phyloP scores from a whole-genome alignment of 2,329 filamentous ascomycete genomes.

The Laburnicola sp. region DNA sequence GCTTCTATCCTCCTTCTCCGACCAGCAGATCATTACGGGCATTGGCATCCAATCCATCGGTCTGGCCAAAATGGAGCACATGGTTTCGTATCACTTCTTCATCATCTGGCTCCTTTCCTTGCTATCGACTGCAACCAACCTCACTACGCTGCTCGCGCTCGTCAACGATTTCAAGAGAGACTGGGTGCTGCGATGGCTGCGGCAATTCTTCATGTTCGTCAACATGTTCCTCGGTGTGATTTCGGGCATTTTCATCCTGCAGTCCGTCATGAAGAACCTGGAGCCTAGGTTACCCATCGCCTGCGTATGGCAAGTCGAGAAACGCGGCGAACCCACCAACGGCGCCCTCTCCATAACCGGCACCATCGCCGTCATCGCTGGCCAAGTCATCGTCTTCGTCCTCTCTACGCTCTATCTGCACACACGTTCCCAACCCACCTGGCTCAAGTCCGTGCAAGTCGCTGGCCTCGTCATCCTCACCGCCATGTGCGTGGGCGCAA shows the following conservation, averaged over 20 bases:
- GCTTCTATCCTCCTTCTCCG: slow-evolving; percentile 66
- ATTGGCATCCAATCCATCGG: slow-evolving; percentile 69
- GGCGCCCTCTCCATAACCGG: slow-evolving; percentile 58
- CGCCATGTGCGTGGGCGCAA: slow-evolving; percentile 62
- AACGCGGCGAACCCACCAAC: slow-evolving; percentile 45
- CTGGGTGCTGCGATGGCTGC: slow-evolving; percentile 67
- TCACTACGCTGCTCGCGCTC: slow-evolving; percentile 65
- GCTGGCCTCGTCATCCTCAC: slow-evolving; percentile 55
- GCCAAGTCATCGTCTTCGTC: slow-evolving; percentile 61
- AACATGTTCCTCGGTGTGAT: slow-evolving; percentile 63
- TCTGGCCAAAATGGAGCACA: slow-evolving; percentile 60
- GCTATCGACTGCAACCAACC: slow-evolving; percentile 67
- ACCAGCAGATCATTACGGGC: slow-evolving; percentile 70
- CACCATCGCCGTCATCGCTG: slow-evolving; percentile 64
- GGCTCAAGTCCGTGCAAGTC: slow-evolving; percentile 59
- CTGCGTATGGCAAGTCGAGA: slow-evolving; percentile 60
- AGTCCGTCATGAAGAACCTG: slow-evolving; percentile 57
- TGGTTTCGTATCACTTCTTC: slow-evolving; percentile 71
- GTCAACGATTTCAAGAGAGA: slow-evolving; percentile 68
- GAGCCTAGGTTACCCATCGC: slow-evolving; percentile 60
- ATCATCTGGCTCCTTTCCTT: slow-evolving; percentile 70
- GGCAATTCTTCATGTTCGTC: slow-evolving; percentile 67
- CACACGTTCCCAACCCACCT: slow-evolving; percentile 54
- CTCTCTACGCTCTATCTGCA: slow-evolving; percentile 68
- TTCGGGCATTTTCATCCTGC: slow-evolving; percentile 61